Base-by-base conservation (phyloP, 148 eudicot genomes). In the Salicornia ramosissima region DNA sequence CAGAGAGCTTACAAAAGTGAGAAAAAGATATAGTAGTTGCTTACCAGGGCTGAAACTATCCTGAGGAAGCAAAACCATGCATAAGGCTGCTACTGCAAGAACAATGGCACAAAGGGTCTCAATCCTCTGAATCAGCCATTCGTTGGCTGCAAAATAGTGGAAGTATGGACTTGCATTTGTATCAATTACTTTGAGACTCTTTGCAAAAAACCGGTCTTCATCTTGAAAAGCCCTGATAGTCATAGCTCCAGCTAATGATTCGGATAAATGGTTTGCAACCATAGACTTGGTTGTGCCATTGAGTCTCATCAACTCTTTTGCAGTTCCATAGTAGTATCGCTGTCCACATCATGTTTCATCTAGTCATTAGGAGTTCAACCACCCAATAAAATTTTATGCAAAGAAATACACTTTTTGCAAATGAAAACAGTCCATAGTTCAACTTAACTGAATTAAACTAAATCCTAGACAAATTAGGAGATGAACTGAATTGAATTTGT, bases 41-140 rank as follows among this genome's bases (percentile, higher is more conserved):
- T 47, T 34, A 90, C 98, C 98, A 31, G 98, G 74, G 80, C 83
- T 85, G 72, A 93, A 83, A 71, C 90, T 90, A 56, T 88, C 90
- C 0, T 85, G 73, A 52, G 98, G 96, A 68, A 90, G 95, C 82
- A 88, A 81, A 80, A 85, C 86, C 96, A 93, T 88, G 86, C 88
- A 90, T 57, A 90, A 82, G 1, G 92, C 87, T 25, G 91, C 88
- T 13, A 89, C 79, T 45, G 92, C 77, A 25, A 90, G 90, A 80
- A 93, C 87, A 66, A 78, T 47, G 36, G 98, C 98, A 78, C 86
- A 77, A 28, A 93, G 86, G 3, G 69, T 84, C 76, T 93, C 98
- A 2, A 93, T 80, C 77, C 96, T 80, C 78, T 83, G 95, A 76
- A 93, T 93, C 72, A 93, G 64, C 98, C 96, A 93, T 75, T 93